phyloP scores from a whole-genome alignment of 768 basidiomycete species.

The Serendipita sp. region DNA sequence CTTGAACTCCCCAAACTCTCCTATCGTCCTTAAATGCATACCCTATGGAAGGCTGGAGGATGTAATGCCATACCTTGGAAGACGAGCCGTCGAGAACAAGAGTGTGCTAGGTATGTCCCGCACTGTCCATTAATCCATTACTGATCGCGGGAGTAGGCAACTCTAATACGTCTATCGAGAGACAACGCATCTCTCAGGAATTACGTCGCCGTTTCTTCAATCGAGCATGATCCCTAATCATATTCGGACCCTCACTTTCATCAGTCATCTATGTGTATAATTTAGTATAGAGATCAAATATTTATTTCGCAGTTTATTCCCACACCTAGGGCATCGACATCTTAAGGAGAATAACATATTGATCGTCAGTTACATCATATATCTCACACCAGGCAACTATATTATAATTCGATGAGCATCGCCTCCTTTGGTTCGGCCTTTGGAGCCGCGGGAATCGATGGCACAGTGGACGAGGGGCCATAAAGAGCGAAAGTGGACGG shows the following conservation, averaged over 20 bases:
- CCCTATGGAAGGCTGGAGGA: slow-evolving; percentile 61
- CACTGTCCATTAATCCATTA: neutral
- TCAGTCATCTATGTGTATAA: neutral
- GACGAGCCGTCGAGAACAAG: slow-evolving; percentile 88
- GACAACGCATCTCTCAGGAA: neutral
- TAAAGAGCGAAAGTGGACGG: neutral
- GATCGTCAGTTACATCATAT: neutral
- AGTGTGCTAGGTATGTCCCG: slow-evolving; percentile 43
- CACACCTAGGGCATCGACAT: neutral
- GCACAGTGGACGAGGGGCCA: neutral
- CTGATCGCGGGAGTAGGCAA: neutral
- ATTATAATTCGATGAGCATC: neutral
- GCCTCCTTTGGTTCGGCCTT: neutral
- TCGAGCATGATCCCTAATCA: neutral
- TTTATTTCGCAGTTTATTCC: no score
- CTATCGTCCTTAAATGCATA: slow-evolving; percentile 30
- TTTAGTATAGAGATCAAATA: no score
- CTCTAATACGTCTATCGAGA: neutral
- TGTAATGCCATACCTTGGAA: slow-evolving; percentile 76
- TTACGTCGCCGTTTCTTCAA: neutral
- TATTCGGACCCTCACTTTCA: neutral
- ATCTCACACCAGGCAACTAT: no score
- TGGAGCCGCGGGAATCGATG: neutral
- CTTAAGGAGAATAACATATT: neutral
- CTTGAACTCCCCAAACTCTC: neutral